These are phyloP conservation scores for Thamnidium elegans DNA, from an alignment of 192 early-diverging fungal species.

Conservation along the genomic window DNA sequence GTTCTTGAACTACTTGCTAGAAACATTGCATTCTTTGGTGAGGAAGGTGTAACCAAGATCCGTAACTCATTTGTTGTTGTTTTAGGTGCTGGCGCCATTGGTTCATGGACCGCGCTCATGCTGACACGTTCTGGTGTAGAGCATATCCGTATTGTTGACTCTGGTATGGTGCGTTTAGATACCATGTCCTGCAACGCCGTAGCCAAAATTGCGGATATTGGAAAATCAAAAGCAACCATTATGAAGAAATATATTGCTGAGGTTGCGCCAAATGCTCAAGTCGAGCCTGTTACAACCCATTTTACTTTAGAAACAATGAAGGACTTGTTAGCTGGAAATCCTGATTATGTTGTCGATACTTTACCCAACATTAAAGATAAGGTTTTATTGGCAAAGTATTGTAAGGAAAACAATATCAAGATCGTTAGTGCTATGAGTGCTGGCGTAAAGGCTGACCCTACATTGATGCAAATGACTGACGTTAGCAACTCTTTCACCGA, in stretches of 20 bases:
- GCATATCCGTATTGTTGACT: conserved; percentile 85
- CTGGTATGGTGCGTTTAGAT: conserved; percentile 84
- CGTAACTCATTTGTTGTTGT: conserved; percentile 83
- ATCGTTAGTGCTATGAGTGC: conserved; percentile 92
- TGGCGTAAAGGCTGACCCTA: conserved; percentile 91
- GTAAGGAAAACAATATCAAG: conserved; percentile 61
- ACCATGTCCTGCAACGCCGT: conserved; percentile 86
- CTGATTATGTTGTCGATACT: conserved; percentile 77
- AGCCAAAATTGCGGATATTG: conserved; percentile 77
- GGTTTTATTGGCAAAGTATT: conserved; percentile 78
- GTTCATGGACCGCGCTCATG: conserved; percentile 87
- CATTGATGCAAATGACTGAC: conserved; percentile 90
- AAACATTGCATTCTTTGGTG: conserved; percentile 88
- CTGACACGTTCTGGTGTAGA: conserved; percentile 85
- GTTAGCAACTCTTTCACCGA: conserved; percentile 89
- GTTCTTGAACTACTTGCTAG: conserved; percentile 87
- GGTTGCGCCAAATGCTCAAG: conserved; percentile 73
- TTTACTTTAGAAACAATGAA: conserved; percentile 64
- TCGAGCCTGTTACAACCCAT: conserved; percentile 72
- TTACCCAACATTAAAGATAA: conserved; percentile 93
- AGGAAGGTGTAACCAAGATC: conserved; percentile 71
- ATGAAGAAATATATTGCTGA: conserved; percentile 65
- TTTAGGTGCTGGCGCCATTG: conserved; percentile 92
- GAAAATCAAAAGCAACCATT: conserved; percentile 74
- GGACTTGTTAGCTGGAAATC: conserved; percentile 58